A percentile compares a stretch with the other conserved stretches of the same genome.
These are phyloP conservation scores for Fusarium secorum DNA, from an alignment of 2,329 filamentous ascomycete genomes.

Conservation along the genomic window DNA sequence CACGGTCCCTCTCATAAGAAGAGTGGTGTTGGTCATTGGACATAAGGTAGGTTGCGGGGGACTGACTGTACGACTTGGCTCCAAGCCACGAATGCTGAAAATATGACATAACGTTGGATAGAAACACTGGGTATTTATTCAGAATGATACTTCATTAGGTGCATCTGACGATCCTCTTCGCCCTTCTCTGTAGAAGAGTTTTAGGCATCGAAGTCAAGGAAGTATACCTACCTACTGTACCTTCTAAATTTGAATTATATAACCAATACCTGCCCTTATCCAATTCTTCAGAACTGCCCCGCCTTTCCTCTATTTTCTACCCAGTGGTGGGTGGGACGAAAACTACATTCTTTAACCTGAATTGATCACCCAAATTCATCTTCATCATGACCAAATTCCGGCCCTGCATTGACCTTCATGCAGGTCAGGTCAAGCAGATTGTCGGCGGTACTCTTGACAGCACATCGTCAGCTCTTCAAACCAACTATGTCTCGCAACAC, in stretches of 20 bases:
- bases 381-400: constrained; percentile 85
- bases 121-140: not conserved
- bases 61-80: not conserved
- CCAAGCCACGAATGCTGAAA: not conserved
- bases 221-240: not conserved
- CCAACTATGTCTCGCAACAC: constrained; percentile 89
- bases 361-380: not conserved
- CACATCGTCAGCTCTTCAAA: constrained; percentile 73
- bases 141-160: not conserved
- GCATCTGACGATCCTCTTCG: not conserved
- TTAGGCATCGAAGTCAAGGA: not conserved
- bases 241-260: not conserved
- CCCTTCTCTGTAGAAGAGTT: not conserved
- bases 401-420: constrained; percentile 96
- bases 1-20: not conserved
- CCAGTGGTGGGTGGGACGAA: constrained; percentile 3
- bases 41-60: not conserved
- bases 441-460: constrained; percentile 90
- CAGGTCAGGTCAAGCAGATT: constrained; percentile 98
- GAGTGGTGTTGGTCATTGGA: not conserved
- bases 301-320: constrained; percentile 29
- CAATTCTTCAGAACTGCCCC: constrained; percentile 17
- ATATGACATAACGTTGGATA: not conserved
- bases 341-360: not conserved
- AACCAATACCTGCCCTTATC: not conserved